Base-by-base conservation (phyloP, 2,329 filamentous ascomycete genomes). In the Colletotrichum sojae region DNA sequence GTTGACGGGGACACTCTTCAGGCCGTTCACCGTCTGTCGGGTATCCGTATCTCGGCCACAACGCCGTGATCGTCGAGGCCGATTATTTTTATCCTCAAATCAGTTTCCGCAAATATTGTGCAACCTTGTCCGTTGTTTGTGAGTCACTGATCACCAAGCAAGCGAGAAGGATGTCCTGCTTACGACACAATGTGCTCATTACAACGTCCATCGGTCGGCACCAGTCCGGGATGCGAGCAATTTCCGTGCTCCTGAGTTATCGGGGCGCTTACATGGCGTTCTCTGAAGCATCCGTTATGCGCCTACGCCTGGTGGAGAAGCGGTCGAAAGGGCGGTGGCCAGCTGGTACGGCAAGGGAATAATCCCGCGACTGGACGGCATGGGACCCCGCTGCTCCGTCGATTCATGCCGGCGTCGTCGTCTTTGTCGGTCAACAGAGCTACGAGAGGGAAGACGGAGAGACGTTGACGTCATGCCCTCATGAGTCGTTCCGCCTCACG, bases 261-360 rank as follows among this genome's bases (percentile, higher is more conserved):
- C 13, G 43, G 51, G 57, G 63, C 56, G 53, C 53, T 64, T 53
- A 31, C 54, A 54, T 54, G 54, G 31, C 16, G 62, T 31, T 43
- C n/a, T 46, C 10, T 5, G 36, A 62, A 48, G 48, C 16, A 31
- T 49, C 20, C 36, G 48, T 31, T 53, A 15, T 46, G 22, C 22
- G 20, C 22, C 59, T 45, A 36, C 59, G 59, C 57, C 25, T 27
- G 31, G 57, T 43, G 57, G 57, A n/a, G 57, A 60, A 40, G 40
- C 13, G 15, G 40, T 43, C 15, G 12, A 43, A n/a, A 43, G 40
- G 12, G 13, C 25, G 16, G 49, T 52, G 56, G 31, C 57, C 13
- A 20, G 31, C 31, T 36, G 46, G 18, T 36, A 27, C 18, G 31
- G 25, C 52, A 54, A 52, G 18, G 36, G 55, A 46, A 13, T 54